Conservation (phyloP, 352 stramenopile species). For the Phytophthora cactorum region DNA sequence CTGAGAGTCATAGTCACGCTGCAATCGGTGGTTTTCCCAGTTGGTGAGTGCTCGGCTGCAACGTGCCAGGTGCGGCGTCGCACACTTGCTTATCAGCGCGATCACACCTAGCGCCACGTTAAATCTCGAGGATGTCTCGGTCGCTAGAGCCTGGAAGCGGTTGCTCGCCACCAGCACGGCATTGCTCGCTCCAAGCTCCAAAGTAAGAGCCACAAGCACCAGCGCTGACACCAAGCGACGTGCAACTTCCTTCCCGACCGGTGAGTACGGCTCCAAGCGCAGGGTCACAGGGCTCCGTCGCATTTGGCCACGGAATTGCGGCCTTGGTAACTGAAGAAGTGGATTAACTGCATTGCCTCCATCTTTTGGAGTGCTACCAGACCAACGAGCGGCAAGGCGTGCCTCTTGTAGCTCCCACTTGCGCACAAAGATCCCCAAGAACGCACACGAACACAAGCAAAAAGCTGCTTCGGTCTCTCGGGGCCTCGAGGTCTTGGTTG, state of each 20-base stretch:
- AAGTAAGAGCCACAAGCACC: conserved; percentile 33
- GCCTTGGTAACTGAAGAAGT: conserved; percentile 37
- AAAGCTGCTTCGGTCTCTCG: conserved; percentile 40
- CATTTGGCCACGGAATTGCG: conserved; percentile 66
- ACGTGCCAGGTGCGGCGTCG: conserved; percentile 40
- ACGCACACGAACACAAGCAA: conserved; percentile 53
- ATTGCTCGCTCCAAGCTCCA: conserved; percentile 36
- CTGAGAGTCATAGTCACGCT: conserved; percentile 67
- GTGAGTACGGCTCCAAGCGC: conserved; percentile 57
- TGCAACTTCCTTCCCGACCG: conserved; percentile 33
- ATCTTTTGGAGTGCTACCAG: conserved; percentile 40
- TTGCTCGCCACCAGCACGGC: conserved; percentile 46
- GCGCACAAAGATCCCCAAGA: conserved; percentile 56
- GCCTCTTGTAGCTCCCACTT: conserved; percentile 67
- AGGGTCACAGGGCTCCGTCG: conserved; percentile 59
- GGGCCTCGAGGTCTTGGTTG: conserved; percentile 9
- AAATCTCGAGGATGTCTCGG: conserved; percentile 16
- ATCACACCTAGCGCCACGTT: conserved; percentile 44
- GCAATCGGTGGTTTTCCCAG: conserved; percentile 81
- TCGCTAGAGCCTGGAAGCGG: conserved; percentile 31
- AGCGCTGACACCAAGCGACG: conserved; percentile 36
- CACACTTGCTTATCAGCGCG: conserved; percentile 38
- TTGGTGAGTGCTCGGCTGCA: conserved; percentile 54
- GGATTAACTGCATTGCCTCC: conserved; percentile 17
- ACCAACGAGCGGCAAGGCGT: conserved; percentile 54